These are phyloP conservation scores for Malus hybrid DNA, from an alignment of 331 rosid genomes.

Conservation along the genomic window DNA sequence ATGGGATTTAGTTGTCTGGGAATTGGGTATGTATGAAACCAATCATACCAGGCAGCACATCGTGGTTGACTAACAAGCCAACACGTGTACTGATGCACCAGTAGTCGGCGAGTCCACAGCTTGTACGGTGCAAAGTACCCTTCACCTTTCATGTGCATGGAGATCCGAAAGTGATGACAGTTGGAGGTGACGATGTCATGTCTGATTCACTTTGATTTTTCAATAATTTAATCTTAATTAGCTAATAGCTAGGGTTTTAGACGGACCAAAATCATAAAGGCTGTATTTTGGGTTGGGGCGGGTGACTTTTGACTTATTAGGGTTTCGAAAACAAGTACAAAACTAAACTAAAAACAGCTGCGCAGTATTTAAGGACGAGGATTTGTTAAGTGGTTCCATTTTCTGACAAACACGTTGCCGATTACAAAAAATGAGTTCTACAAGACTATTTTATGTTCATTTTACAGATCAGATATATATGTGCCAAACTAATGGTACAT, in stretches of 20 bases:
- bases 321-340: neutral
- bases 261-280: neutral
- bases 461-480: neutral
- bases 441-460: neutral
- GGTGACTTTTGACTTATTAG: neutral
- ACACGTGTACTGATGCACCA: conserved; percentile 16
- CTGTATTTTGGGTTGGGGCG: neutral
- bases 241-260: too few species aligned
- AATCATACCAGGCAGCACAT: conserved; percentile 10
- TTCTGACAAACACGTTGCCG: conserved; percentile 1
- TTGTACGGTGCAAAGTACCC: conserved; percentile 20
- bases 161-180: conserved; percentile 25
- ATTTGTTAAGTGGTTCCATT: neutral
- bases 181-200: conserved; percentile 20
- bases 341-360: neutral
- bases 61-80: neutral
- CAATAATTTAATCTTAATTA: neutral
- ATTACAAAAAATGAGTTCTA: neutral
- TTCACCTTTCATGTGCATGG: neutral
- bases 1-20: conserved; percentile 21
- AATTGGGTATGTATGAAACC: conserved; percentile 4
- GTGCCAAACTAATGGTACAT: neutral
- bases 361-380: neutral
- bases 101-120: conserved; percentile 8
- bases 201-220: neutral